phyloP scores from a whole-genome alignment of 129 eudicot genomes.

The Escallonia rubra region DNA sequence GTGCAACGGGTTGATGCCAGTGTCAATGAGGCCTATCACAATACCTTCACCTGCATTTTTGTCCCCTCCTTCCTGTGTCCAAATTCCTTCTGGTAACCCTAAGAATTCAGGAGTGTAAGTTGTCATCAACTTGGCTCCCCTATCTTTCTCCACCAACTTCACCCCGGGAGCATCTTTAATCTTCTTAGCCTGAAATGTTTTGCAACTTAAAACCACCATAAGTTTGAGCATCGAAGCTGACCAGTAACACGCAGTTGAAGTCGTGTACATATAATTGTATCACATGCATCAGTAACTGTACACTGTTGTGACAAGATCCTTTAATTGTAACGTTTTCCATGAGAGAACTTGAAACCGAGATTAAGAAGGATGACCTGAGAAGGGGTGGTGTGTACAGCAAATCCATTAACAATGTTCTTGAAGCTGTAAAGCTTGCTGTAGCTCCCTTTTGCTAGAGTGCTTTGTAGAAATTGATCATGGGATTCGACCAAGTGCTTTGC shows the following conservation, averaged over 20 bases:
- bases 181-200: constrained; percentile 44
- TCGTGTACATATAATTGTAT: no score
- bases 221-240: no score
- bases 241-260: no score
- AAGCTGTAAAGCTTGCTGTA: constrained; percentile 81
- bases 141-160: constrained; percentile 66
- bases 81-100: constrained; percentile 53
- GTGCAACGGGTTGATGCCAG: constrained; percentile 84
- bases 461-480: constrained; percentile 65
- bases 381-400: constrained; percentile 77
- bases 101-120: constrained; percentile 68
- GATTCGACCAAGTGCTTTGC: constrained; percentile 53
- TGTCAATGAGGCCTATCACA: constrained; percentile 80
- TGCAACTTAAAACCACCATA: no score
- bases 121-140: constrained; percentile 72
- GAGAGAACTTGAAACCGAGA: not conserved
- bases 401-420: constrained; percentile 84
- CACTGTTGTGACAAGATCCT: no score
- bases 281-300: no score
- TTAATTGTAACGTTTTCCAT: not conserved
- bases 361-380: constrained; percentile 46
- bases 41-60: constrained; percentile 80
- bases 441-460: constrained; percentile 52
- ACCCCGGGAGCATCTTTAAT: constrained; percentile 50
- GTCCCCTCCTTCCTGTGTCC: constrained; percentile 53